Base-by-base conservation (phyloP, 2,329 filamentous ascomycete genomes). In the Nannizziopsis arthrosporioides region DNA sequence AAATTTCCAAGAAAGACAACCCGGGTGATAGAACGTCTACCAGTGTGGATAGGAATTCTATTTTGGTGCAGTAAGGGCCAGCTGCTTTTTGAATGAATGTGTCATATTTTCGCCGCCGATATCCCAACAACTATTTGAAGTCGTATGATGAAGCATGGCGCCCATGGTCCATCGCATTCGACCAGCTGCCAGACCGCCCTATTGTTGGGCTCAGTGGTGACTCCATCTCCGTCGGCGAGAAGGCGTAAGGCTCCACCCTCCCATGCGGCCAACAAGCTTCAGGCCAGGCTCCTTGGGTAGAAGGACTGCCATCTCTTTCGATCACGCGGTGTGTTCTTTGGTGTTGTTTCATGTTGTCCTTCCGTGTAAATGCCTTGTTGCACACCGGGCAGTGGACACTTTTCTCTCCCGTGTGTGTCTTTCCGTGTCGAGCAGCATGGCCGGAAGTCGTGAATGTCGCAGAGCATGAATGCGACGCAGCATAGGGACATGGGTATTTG, bases 271-370 rank as follows among this genome's bases (percentile, higher is more conserved):
- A 46, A 17, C 27, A 27, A 32, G 8, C 14, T 17, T 40, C 44
- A 10, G 36, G n/a, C 35, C 44, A 46, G 7, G 9, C 14, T 22
- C 27, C 14, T 10, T 31, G 34, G 18, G 12, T 35, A 14, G 42
- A 17, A 11, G 44, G 44, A 27, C 22, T 47, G 27, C 11, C 35
- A 6, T 47, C 45, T 41, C 38, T 35, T 17, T 42, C 45, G 14
- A 42, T 17, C 12, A 27, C 61, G 32, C 65, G 63, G 59, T 82
- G 78, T 0, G 78, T 82, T 32, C 78, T 70, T 38, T 78, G 77
- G 56, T 82, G 78, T 61, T 82, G 78, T 63, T 82, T 80, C 78
- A 82, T 82, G 63, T 82, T 82, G 66, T 82, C 78, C 58, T 82
- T 82, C 53, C 78, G 75, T 10, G 78, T 81, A 59, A 82, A 82